Base-by-base conservation (phyloP, 1,284 basidiomycete species). In the Pseudozyma tsukubaensis region DNA sequence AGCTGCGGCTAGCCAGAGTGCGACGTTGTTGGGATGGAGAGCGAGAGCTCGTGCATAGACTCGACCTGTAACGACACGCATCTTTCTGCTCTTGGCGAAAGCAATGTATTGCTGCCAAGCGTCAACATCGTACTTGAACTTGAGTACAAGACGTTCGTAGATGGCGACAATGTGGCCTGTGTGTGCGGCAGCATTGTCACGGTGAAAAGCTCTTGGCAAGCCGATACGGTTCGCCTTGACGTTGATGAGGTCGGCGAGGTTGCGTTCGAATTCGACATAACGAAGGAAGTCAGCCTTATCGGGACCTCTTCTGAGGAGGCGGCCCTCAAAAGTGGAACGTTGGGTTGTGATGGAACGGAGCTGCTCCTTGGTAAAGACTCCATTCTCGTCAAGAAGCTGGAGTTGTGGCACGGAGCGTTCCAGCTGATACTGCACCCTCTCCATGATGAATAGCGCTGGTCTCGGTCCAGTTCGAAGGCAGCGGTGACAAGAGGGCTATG, bases 381-480 rank as follows among this genome's bases (percentile, higher is more conserved):
- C 89, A 86, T 92, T 94, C 78, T 94, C 90, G 75, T 93, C 90
- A 24, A 97, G 88, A 86, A 97, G 94, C 86, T 94, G 94, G 80
- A 98, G 91, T 90, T 97, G 94, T 59, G 92, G 90, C 88, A 97
- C 92, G 89, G 95, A 95, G 87, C 94, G 91, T 90, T 97, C 94
- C 85, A 96, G 92, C 86, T 95, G 91, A 80, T 92, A 96, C 78
- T 96, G 92, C 0, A 97, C 94, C 74, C 94, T 89, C 88, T 97
- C 94, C 94, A 96, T 96, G 50, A 37, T 14, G 43, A n/a, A 32
- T 10, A 34, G 45, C 21, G 32, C 18, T 18, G 24, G 3, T 29
- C 24, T 29, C 24, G 24, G 6, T 6, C 24, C 24, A 29, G 24
- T 29, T 6, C 24, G 24, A 29, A 29, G 24, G 24, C 24, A 29